Evolutionary conservation across 768 basidiomycete species (phyloP).

Genomic region (Pleurotus sapidus): DNA sequence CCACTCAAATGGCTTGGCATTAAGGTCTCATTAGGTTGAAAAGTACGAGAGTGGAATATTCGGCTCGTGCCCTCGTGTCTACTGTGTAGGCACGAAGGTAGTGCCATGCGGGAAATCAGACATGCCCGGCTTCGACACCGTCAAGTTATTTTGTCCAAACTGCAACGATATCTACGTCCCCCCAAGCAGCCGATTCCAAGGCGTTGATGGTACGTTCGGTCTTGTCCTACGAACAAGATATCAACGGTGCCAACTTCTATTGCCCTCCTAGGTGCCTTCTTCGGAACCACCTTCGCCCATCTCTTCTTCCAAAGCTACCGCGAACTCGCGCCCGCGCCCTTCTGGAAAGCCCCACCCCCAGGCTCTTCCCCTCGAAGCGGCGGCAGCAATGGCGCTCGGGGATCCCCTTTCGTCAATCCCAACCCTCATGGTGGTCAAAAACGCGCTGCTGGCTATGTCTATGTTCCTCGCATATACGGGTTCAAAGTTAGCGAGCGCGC

Average conservation of each 20-base stretch:
- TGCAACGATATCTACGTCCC: slow-evolving; percentile 97
- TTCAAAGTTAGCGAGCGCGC: slow-evolving; percentile 97
- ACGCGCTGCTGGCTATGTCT: slow-evolving; percentile 81
- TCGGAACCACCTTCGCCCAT: slow-evolving; percentile 98
- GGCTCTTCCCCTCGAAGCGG: slow-evolving; percentile 47
- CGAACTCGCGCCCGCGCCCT: slow-evolving; percentile 91
- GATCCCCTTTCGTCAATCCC: slow-evolving; percentile 76
- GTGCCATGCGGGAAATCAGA: slow-evolving; percentile 96
- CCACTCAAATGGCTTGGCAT: slow-evolving; percentile 10
- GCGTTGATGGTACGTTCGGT: slow-evolving; percentile 79
- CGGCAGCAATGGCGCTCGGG: slow-evolving; percentile 44
- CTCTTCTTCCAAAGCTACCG: slow-evolving; percentile 98
- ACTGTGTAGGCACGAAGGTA: slow-evolving; percentile 84
- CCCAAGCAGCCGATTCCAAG: slow-evolving; percentile 92
- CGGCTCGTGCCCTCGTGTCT: slow-evolving; percentile 94
- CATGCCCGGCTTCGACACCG: slow-evolving; percentile 93
- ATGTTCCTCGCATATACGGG: slow-evolving; percentile 92
- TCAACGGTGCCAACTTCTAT: neutral
- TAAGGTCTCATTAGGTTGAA: slow-evolving; percentile 59
- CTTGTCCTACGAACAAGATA: neutral
- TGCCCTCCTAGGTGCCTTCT: slow-evolving; percentile 81
- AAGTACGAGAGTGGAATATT: slow-evolving; percentile 93
- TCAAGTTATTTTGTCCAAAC: slow-evolving; percentile 97
- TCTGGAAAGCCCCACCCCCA: slow-evolving; percentile 67
- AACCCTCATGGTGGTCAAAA: slow-evolving; percentile 90